Conservation (phyloP, 257 asterid genomes). For the Solanum tarijense region DNA sequence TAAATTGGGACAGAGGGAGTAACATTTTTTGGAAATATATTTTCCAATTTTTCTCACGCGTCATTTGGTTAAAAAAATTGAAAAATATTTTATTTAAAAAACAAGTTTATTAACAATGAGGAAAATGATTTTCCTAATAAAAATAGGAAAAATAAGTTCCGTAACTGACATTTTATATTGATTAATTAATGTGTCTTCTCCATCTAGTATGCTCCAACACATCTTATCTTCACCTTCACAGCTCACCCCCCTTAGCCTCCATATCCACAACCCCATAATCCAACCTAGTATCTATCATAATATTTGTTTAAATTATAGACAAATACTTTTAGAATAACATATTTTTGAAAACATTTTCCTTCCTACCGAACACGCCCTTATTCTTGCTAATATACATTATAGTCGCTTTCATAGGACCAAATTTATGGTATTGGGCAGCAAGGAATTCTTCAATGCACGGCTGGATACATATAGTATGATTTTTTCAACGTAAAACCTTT, state of each 20-base stretch:
- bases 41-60: background rate
- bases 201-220: rapidly evolving
- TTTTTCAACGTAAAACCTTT: background rate
- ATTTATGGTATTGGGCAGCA: background rate
- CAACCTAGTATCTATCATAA: background rate
- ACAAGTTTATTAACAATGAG: background rate
- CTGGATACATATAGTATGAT: background rate
- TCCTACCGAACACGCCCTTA: background rate
- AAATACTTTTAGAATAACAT: background rate
- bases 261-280: background rate
- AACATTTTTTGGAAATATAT: background rate
- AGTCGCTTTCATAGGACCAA: background rate
- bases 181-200: background rate
- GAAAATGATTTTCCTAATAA: background rate
- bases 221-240: background rate
- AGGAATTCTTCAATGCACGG: conserved; percentile 1
- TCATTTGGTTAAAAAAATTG: background rate
- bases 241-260: background rate
- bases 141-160: background rate
- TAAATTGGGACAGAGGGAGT: too few species aligned
- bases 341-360: background rate
- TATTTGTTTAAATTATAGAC: background rate
- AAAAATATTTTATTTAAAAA: background rate
- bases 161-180: background rate
- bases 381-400: background rate